These are phyloP conservation scores for Globisporangium okanoganense DNA, from an alignment of 352 stramenopile genomes.

Conservation along the genomic window DNA sequence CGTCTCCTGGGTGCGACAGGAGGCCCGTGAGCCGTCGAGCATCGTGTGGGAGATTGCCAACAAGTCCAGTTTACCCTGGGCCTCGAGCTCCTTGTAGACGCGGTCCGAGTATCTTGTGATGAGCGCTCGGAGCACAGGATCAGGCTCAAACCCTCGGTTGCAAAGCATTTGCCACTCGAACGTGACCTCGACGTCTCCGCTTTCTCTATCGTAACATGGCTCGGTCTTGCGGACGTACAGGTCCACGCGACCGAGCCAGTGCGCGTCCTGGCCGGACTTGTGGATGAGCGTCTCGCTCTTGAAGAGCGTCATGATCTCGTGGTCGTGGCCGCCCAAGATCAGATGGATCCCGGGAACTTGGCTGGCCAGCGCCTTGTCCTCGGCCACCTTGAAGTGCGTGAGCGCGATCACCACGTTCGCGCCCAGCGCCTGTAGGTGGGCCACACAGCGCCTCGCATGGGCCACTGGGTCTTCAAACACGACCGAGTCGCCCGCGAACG, in stretches of 20 bases:
- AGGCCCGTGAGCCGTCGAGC: conserved; percentile 64
- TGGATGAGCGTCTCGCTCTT: conserved; percentile 63
- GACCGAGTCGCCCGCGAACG: conserved; percentile 39
- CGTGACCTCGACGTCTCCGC: conserved; percentile 14
- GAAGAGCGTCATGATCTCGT: conserved; percentile 70
- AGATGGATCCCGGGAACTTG: conserved; percentile 64
- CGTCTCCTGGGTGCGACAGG: conserved; percentile 57
- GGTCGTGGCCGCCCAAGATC: conserved; percentile 89
- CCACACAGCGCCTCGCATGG: conserved; percentile 54
- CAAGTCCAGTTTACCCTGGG: conserved; percentile 36
- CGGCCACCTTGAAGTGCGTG: conserved; percentile 67
- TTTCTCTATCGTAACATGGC: background rate
- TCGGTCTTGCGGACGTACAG: conserved; percentile 37
- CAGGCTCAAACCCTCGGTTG: conserved; percentile 47
- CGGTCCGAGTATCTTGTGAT: conserved; percentile 36
- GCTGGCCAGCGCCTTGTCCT: conserved; percentile 58
- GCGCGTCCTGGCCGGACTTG: conserved; percentile 82
- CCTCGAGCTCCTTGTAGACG: conserved; percentile 49
- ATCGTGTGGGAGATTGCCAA: conserved; percentile 27
- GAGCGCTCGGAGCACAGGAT: conserved; percentile 38
- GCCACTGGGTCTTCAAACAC: conserved; percentile 48
- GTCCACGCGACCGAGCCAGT: conserved; percentile 75
- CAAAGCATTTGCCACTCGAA: conserved; percentile 74
- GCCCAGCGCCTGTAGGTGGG: conserved; percentile 34
- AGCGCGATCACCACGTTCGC: conserved; percentile 75